Conservation (phyloP, 176 grass and related monocot genomes). For the Oryza meridionalis region DNA sequence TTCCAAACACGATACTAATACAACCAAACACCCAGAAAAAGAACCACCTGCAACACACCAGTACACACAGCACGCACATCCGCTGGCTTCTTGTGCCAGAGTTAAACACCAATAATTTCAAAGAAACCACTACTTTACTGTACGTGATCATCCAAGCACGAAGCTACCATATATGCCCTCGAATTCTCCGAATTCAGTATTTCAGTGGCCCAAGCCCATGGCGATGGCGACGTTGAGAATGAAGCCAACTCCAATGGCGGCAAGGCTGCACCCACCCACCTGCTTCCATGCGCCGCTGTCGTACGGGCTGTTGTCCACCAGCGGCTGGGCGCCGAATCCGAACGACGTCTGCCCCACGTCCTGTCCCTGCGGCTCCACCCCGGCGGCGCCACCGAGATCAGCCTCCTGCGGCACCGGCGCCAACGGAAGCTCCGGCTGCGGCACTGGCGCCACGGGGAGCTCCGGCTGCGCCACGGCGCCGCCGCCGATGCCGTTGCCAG, state of each 20-base stretch:
- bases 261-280: constrained; percentile 17
- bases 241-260: constrained; percentile 12
- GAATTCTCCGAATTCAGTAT: not conserved
- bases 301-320: constrained; percentile 92
- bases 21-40: not conserved
- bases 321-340: constrained; percentile 67
- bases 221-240: constrained; percentile 16
- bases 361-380: constrained; percentile 21
- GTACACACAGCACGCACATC: constrained; percentile 21
- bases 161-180: not conserved
- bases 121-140: not conserved
- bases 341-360: constrained; percentile 51
- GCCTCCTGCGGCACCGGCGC: constrained; percentile 39
- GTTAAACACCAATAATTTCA: not conserved
- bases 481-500: not conserved
- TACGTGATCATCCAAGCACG: not conserved
- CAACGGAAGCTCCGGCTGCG: constrained; percentile 41
- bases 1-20: not conserved
- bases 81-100: constrained; percentile 32
- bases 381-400: constrained; percentile 28
- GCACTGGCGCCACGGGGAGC: constrained; percentile 35
- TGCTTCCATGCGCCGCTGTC: constrained; percentile 56
- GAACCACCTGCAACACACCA: constrained; percentile 2
- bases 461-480: constrained; percentile 38
- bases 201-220: constrained; percentile 40